Percentiles rank a stretch among this genome's conserved stretches.
Conservation (phyloP, 2,329 filamentous ascomycete genomes). For the Colletotrichum musae region DNA sequence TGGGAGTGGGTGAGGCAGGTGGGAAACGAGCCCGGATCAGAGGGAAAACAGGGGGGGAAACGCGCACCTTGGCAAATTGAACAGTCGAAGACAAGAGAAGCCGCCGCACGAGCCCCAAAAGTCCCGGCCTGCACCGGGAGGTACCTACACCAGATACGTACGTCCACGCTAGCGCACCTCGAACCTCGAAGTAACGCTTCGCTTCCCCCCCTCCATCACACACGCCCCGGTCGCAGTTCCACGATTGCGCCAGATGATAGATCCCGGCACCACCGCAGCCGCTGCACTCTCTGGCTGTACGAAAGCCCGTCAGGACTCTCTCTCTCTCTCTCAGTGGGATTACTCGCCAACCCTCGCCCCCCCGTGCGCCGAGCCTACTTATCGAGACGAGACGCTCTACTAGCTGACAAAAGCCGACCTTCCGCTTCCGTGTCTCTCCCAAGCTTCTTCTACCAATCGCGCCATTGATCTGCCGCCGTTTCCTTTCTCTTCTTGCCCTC, state of each 20-base stretch:
- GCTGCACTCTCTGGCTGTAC: not conserved
- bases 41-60: slow-evolving; percentile 1
- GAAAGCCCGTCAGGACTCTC: not conserved
- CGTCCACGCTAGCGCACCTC: not conserved
- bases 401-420: slow-evolving; percentile 41
- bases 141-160: not conserved
- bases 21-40: not conserved
- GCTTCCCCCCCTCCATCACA: slow-evolving; percentile 4
- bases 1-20: not conserved
- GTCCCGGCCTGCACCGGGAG: not conserved
- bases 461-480: slow-evolving; percentile 31
- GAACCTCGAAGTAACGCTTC: not conserved
- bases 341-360: slow-evolving; percentile 2
- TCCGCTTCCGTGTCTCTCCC: slow-evolving; percentile 29
- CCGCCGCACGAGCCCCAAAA: no score
- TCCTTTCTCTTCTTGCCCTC: slow-evolving; percentile 12
- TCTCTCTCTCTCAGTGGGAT: not conserved
- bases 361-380: slow-evolving; percentile 17
- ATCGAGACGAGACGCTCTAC: slow-evolving; percentile 21
- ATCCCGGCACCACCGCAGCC: slow-evolving; percentile 27
- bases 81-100: no score
- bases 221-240: slow-evolving; percentile 25
- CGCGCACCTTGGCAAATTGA: not conserved
- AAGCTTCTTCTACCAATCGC: slow-evolving; percentile 22
- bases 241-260: slow-evolving; percentile 39